Base-by-base conservation (phyloP, 352 stramenopile genomes). In the Phytophthora nicotianae region DNA sequence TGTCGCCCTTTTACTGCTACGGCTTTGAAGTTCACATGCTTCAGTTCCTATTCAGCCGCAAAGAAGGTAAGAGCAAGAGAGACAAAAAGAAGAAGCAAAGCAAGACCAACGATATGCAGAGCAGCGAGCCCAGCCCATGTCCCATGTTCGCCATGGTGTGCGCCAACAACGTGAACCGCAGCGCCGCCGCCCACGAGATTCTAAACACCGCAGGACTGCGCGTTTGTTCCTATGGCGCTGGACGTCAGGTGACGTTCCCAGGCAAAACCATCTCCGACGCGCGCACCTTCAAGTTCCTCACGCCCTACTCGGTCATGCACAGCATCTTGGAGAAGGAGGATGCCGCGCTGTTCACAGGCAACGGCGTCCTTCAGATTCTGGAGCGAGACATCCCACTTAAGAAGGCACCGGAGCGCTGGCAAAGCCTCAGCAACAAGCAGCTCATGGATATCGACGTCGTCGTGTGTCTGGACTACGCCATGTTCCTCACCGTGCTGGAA, bases 151-250 rank as follows among this genome's bases (percentile, higher is more conserved):
- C 84, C n/a, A 86, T 95, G 70, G 78, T 96, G 32, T 96, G 87
- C 65, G 80, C 70, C 27, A 94, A 92, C 73, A 96, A 96, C 63
- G 87, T 96, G 32, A 96, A 96, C 57, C 79, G 86, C 38, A 95
- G 85, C 64, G 81, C 87, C 24, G 86, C 85, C 24, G 88, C 87
- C 27, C 86, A 96, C 60, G 77, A 72, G 26, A 64, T 68, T 32
- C 60, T 96, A 46, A 62, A 71, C 11, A 53, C 69, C 5, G 80
- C 74, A 7, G 86, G 87, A 0, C 46, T 95, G 29, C 70, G 83
- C 43, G 88, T 92, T 16, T 79, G 77, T 50, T 93, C 83, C 11
- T 95, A 87, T 53, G 88, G 88, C 21, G 80, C 81, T 1, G 85
- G 84, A 0, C 70, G 65, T 13, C 62, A 64, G 40, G 87, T 96